phyloP scores from a whole-genome alignment of 2,329 filamentous ascomycete genomes.

The Fusarium nurragi region DNA sequence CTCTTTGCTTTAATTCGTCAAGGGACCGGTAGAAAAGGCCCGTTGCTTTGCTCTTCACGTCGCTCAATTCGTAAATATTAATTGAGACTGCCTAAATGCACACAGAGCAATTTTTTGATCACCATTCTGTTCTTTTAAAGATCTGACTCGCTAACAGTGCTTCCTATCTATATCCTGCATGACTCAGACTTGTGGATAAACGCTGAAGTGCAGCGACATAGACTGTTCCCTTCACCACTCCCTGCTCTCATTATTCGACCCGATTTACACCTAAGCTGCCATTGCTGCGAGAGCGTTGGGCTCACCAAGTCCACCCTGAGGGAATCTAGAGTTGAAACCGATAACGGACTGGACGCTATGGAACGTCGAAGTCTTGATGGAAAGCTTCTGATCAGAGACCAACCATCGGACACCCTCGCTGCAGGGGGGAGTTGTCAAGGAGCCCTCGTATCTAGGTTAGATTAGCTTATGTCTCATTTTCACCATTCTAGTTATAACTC shows the following conservation, averaged over 20 bases:
- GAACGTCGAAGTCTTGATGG: conserved; percentile 52
- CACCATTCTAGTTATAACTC: conserved; percentile 4
- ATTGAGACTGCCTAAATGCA: too few relatives aligned
- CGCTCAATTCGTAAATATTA: not conserved
- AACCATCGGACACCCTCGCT: conserved; percentile 66
- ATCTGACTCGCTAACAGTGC: not conserved
- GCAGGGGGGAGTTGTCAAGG: conserved; percentile 70
- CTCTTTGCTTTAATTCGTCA: not conserved
- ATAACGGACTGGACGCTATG: conserved; percentile 20
- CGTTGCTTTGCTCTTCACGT: not conserved
- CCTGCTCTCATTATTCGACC: not conserved
- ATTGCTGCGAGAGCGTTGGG: conserved; percentile 11
- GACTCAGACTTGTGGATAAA: not conserved
- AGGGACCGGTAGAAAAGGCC: not conserved
- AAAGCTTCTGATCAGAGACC: conserved; percentile 58
- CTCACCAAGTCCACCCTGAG: conserved; percentile 19
- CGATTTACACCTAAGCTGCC: not conserved
- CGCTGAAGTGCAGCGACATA: not conserved
- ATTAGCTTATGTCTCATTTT: not conserved
- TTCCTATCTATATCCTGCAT: not conserved
- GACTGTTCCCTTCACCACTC: not conserved
- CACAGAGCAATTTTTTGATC: not conserved
- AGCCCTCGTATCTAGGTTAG: conserved; percentile 58
- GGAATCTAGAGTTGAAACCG: conserved; percentile 27
- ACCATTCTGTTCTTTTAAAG: conserved; percentile 1